Evolutionary conservation across 345 rosid species (phyloP), one percentile per base, ranked within the genome.

Genomic region (Arabis hirsuta): DNA sequence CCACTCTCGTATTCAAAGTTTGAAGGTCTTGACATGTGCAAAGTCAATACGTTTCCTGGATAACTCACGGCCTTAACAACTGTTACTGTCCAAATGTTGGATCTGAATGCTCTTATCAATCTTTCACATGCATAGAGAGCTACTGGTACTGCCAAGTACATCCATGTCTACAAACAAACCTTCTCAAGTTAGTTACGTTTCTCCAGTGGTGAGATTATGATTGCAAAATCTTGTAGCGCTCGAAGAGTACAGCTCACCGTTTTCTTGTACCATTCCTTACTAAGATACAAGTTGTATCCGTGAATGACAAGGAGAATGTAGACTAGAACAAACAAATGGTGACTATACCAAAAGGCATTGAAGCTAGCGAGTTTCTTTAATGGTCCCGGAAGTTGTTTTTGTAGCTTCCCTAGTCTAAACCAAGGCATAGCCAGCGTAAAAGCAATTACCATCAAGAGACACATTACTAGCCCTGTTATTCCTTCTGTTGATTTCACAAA

Each of bases 1-100:
- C 97, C 97, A 22, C 97, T 91, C 74, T 79, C 82, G 82, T 91
- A 88, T 75, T 76, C 86, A 82, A 91, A 89, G 2, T 87, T 88
- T 19, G 71, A 81, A 12, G 97, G 97, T 81, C 81, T 88, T 12
- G 92, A 86, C 94, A 89, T 82, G 76, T 80, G 82, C 74, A 91
- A 75, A 53, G 83, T 60, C 72, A 91, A 79, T 4, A 91, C 96
- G 65, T 91, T 87, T 67, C 88, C 96, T 2, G 96, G 94, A 48
- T 91, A 85, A 1, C 80, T 72, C 5, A 83, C 83, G 39, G 84
- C 87, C 83, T 88, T 84, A 12, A 43, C 45, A 13, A 90, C 82
- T 3, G 67, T 67, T 34, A 88, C 93, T 4, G 82, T 67, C 81
- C 73, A 74, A 66, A 81, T 82, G 69, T 90, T 87, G 20, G 96